phyloP scores from a whole-genome alignment of 2,329 filamentous ascomycete species.

The Monosporascus sp. region DNA sequence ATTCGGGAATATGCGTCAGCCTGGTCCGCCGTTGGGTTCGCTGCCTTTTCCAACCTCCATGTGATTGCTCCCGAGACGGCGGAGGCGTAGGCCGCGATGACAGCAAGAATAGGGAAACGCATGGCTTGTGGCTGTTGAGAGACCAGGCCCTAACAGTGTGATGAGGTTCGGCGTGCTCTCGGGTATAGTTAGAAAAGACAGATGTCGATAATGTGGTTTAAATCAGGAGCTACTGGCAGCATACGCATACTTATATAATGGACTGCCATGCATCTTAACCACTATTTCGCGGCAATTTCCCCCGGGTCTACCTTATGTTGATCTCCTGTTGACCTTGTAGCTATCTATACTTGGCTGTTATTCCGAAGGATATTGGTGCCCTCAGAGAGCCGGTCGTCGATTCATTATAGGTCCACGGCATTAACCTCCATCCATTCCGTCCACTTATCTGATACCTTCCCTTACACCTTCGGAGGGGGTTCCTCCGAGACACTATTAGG shows the following conservation, averaged over 20 bases:
- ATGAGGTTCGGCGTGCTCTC: background rate
- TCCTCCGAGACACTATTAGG: too few relatives aligned
- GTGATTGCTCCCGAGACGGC: constrained; percentile 31
- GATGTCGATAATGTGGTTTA: background rate
- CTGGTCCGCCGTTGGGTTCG: constrained; percentile 37
- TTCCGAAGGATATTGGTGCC: too few relatives aligned
- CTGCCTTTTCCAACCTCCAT: constrained; percentile 30
- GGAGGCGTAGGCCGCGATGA: constrained; percentile 24
- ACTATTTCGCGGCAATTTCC: too few relatives aligned
- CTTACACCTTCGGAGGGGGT: too few relatives aligned
- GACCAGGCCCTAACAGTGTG: background rate
- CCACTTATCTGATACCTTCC: too few relatives aligned
- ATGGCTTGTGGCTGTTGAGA: constrained; percentile 19
- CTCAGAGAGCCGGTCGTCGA: too few relatives aligned
- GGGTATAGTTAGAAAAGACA: constrained; percentile 1
- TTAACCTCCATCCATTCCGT: too few relatives aligned
- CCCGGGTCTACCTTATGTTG: too few relatives aligned
- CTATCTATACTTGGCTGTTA: too few relatives aligned
- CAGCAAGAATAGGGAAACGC: constrained; percentile 27
- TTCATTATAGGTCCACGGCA: too few relatives aligned
- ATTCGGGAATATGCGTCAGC: constrained; percentile 38
- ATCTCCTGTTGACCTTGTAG: too few relatives aligned
- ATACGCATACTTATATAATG: constrained; percentile 4
- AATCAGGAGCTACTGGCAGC: background rate
- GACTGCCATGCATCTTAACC: too few relatives aligned